These are phyloP conservation scores for Fusarium subglutinans DNA, from an alignment of 2,329 filamentous ascomycete species.

Conservation along the genomic window DNA sequence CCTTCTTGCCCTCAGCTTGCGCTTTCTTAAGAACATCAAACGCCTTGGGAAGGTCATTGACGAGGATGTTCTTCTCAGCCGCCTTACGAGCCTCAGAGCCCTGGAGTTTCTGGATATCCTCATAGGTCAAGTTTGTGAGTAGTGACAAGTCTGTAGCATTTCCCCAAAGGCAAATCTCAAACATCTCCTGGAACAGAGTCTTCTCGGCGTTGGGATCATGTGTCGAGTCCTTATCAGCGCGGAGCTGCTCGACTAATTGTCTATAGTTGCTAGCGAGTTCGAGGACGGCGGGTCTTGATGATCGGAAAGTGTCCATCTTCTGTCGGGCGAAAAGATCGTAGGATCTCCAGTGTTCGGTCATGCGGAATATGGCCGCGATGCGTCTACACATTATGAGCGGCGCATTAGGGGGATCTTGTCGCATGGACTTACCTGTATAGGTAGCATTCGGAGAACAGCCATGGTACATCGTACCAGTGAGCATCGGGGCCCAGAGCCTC, in stretches of 20 bases:
- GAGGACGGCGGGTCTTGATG: constrained; percentile 85
- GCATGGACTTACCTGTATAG: constrained; percentile 72
- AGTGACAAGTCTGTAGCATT: constrained; percentile 96
- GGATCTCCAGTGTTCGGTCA: constrained; percentile 82
- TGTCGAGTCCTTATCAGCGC: constrained; percentile 60
- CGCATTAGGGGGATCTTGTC: background rate
- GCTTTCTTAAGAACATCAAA: constrained; percentile 75
- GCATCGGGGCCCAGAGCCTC: constrained; percentile 72
- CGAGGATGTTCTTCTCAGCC: constrained; percentile 89
- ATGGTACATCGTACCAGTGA: constrained; percentile 85
- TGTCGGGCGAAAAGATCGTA: constrained; percentile 92
- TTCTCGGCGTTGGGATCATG: constrained; percentile 75
- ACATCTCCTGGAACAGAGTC: constrained; percentile 89
- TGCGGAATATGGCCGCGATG: constrained; percentile 79
- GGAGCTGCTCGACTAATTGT: constrained; percentile 74
- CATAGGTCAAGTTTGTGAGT: constrained; percentile 87
- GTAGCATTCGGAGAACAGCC: constrained; percentile 95
- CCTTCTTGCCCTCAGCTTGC: constrained; percentile 68
- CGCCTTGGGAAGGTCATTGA: constrained; percentile 81
- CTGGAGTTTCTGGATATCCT: constrained; percentile 97
- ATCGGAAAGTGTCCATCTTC: constrained; percentile 92
- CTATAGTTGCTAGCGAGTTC: constrained; percentile 84
- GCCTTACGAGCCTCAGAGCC: constrained; percentile 86
- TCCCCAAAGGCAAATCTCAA: constrained; percentile 95
- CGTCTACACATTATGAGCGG: constrained; percentile 60